Evolutionary conservation across 495 filamentous ascomycete genomes (phyloP).

Genomic region (Tuber aestivum): DNA sequence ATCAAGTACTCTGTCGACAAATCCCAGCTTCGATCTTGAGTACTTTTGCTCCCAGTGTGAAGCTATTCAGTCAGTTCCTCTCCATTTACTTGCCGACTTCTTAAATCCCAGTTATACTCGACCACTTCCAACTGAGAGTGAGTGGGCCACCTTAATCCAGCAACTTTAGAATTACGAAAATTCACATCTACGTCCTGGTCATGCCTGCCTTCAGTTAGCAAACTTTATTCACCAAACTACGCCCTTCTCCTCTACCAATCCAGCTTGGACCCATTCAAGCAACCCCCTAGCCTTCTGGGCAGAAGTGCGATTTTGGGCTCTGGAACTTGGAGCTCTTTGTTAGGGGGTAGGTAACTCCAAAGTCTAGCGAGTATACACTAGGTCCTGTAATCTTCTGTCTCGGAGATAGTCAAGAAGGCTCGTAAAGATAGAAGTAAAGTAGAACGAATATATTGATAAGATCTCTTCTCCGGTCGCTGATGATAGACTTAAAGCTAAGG

Average conservation of each 20-base stretch:
- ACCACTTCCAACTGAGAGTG: not conserved
- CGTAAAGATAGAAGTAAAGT: too few species aligned
- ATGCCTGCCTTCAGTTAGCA: not conserved
- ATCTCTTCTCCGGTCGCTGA: too few species aligned
- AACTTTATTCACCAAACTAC: not conserved
- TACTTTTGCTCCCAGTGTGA: not conserved
- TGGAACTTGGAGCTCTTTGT: conserved; percentile 3
- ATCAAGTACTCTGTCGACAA: not conserved
- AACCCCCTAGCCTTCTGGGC: not conserved
- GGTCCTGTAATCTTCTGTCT: too few species aligned
- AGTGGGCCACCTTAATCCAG: not conserved
- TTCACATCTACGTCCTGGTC: not conserved
- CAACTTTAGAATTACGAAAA: not conserved
- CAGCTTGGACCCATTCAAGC: not conserved
- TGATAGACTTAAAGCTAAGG: too few species aligned
- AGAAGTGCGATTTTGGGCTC: not conserved
- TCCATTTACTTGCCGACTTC: not conserved
- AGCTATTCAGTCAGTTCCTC: not conserved
- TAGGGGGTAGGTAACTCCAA: too few species aligned
- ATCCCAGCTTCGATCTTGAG: not conserved
- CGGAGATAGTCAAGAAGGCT: too few species aligned
- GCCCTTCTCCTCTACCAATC: not conserved
- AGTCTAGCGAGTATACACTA: too few species aligned
- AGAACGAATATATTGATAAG: too few species aligned
- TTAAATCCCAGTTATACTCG: not conserved